Evolutionary conservation across 306 rosid genomes (phyloP), one percentile per base, ranked within the genome.

Genomic region (Trifolium fragiferum): DNA sequence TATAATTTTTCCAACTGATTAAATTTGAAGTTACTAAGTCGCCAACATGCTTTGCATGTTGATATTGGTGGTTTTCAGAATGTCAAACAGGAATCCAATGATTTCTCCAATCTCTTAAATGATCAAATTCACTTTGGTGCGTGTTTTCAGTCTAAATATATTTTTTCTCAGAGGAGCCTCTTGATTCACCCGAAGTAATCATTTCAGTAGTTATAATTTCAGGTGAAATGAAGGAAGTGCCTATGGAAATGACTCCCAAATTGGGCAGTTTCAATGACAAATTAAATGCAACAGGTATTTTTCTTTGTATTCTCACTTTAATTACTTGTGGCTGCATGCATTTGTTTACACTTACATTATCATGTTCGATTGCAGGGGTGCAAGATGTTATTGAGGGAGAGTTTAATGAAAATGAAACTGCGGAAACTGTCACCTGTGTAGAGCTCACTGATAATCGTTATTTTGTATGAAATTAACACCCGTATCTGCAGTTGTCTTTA

Each of bases 281-380:
- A 63, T 14, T 40, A 59, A 72, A 14, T 68, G 70, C 70, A 51
- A 47, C 51, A 75, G 66, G 83, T 80, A n/a, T 35, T 62, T 33
- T 27, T 62, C 38, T 7, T 2, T 19, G 66, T 60, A 20, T 58
- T 27, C 46, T 35, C 74, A 49, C 65, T 55, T 8, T 64, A 41
- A 44, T 50, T 57, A 15, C 15, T 13, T 66, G 9, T 69, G 43
- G 38, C 23, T 59, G 72, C 18, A 27, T 58, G 57, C 25, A 46
- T 16, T 41, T 55, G 27, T 35, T 25, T 27, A 47, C n/a, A 4
- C 54, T 72, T 38, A 11, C 49, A 18, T 44, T 69, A 41, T 32
- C 71, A 15, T 7, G 9, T 73, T 59, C n/a, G 23, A 71, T 67
- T 80, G 64, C 80, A 90, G 92, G 81, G 55, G 55, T 19, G 21